phyloP scores from a whole-genome alignment of 2,329 filamentous ascomycete species.

The Aspergillus ruber region DNA sequence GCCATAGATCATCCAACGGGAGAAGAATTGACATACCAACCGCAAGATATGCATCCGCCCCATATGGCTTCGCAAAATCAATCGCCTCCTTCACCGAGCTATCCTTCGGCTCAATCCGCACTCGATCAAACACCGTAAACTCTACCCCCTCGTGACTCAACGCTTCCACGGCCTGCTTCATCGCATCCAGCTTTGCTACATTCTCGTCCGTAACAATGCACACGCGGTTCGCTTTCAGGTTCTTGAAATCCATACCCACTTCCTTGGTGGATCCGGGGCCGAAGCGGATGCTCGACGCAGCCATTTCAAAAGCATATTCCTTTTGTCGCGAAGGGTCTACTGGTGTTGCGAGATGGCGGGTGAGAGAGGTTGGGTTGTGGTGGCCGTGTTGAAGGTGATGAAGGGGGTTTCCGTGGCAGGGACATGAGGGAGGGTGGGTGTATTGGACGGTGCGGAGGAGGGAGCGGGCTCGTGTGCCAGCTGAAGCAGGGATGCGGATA shows the following conservation, averaged over 20 bases:
- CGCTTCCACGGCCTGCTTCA: constrained; percentile 81
- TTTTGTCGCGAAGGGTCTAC: constrained; percentile 66
- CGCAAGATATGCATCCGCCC: constrained; percentile 83
- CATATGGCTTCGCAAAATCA: constrained; percentile 70
- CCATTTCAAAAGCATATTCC: constrained; percentile 99
- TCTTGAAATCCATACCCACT: constrained; percentile 95
- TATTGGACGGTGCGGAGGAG: constrained; percentile 85
- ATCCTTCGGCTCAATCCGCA: constrained; percentile 88
- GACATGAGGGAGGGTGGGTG: constrained; percentile 78
- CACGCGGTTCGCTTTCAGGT: constrained; percentile 79
- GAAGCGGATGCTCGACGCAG: constrained; percentile 87
- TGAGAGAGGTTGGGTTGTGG: constrained; percentile 45
- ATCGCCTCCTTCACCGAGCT: constrained; percentile 90
- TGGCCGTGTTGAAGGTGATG: constrained; percentile 79
- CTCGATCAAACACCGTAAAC: constrained; percentile 74
- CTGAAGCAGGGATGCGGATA: constrained; percentile 40
- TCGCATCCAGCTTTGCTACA: constrained; percentile 75
- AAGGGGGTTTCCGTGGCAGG: constrained; percentile 84
- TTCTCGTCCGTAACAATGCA: constrained; percentile 86
- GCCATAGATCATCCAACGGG: not conserved
- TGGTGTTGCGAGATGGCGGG: constrained; percentile 66
- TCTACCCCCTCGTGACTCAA: constrained; percentile 70
- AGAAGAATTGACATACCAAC: constrained; percentile 52
- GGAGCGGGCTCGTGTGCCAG: constrained; percentile 45
- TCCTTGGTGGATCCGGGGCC: constrained; percentile 90